phyloP scores from a whole-genome alignment of 345 rosid species.

The Eucalyptus decipiens region DNA sequence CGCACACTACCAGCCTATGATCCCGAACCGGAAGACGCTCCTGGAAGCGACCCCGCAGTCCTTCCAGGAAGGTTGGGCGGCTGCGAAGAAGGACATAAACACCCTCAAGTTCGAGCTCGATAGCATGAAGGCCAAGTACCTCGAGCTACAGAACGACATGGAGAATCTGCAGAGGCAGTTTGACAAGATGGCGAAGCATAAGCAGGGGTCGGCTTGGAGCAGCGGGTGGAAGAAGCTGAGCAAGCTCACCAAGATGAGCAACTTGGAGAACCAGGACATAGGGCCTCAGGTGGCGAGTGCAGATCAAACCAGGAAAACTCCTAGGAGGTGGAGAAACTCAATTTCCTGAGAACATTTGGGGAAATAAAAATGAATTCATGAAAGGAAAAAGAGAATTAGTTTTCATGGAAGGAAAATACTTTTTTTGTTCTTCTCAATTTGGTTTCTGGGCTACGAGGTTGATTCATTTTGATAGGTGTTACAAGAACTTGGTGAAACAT shows the following conservation, averaged over 20 bases:
- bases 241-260: constrained; percentile 60
- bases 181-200: constrained; percentile 64
- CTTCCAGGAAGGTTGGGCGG: constrained; percentile 94
- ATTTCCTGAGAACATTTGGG: constrained; percentile 33
- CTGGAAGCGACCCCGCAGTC: constrained; percentile 89
- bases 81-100: constrained; percentile 90
- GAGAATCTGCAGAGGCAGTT: constrained; percentile 79
- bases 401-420: neutral
- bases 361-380: neutral
- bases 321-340: constrained; percentile 96
- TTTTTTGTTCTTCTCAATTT: neutral
- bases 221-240: constrained; percentile 94
- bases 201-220: constrained; percentile 62
- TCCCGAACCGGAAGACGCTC: constrained; percentile 67
- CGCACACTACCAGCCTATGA: constrained; percentile 55
- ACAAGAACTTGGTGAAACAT: neutral
- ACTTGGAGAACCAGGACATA: constrained; percentile 42
- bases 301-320: constrained; percentile 53
- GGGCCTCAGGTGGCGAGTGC: constrained; percentile 38
- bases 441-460: neutral
- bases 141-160: constrained; percentile 85
- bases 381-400: neutral
- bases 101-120: constrained; percentile 87
- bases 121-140: constrained; percentile 68
- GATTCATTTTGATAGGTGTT: neutral